These are phyloP conservation scores for Pythium diclinum DNA, from an alignment of 352 stramenopile species.

Conservation along the genomic window DNA sequence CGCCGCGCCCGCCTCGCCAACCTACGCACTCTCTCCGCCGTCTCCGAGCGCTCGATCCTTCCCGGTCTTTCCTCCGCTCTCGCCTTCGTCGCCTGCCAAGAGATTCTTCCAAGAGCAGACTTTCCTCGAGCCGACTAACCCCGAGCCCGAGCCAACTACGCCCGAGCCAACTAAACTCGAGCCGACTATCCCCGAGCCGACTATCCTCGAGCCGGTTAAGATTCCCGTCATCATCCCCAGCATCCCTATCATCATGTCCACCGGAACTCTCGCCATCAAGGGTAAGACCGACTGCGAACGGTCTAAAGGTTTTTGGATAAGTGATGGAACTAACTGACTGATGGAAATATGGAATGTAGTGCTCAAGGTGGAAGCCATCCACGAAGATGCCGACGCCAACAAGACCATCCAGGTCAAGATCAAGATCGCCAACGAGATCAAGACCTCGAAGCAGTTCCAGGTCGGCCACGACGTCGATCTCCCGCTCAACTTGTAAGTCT, in stretches of 20 bases:
- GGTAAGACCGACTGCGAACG: conserved; percentile 2
- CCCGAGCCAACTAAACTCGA: no score
- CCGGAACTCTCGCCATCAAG: conserved; percentile 22
- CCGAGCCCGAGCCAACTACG: no score
- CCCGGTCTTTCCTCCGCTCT: not conserved
- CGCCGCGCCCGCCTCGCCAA: not conserved
- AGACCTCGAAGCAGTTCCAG: conserved; percentile 21
- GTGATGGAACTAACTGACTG: not conserved
- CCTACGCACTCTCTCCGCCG: no score
- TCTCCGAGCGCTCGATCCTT: not conserved
- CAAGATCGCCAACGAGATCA: conserved; percentile 13
- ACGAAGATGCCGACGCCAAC: conserved; percentile 12
- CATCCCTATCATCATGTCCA: conserved; percentile 15
- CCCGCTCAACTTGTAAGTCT: conserved; percentile 43
- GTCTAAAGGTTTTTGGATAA: not conserved
- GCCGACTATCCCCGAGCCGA: no score
- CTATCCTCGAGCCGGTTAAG: not conserved
- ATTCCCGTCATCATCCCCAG: not conserved
- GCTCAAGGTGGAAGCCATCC: conserved; percentile 1
- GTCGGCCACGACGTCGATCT: conserved; percentile 30
- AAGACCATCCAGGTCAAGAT: conserved; percentile 19
- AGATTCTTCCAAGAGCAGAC: not conserved
- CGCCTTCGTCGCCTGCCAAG: no score
- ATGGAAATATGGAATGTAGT: not conserved
- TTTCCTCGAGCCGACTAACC: no score